Base-by-base conservation (phyloP, 371 early-diverging fungal genomes). In the Furculomyces boomerangus region DNA sequence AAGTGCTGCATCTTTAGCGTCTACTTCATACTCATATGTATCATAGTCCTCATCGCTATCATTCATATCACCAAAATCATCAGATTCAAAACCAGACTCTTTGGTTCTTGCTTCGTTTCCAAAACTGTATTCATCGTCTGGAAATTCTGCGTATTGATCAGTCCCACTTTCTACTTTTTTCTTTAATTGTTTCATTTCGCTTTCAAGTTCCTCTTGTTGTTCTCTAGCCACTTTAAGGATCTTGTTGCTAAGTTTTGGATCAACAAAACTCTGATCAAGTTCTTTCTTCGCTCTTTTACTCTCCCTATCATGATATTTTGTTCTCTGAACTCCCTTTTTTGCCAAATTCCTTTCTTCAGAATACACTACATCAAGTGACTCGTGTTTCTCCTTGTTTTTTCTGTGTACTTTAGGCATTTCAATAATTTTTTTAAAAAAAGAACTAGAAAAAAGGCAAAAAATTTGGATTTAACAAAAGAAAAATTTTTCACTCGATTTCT, bases 121-220 rank as follows among this genome's bases (percentile, higher is more conserved):
- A 10, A 8, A 27, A 45, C 13, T 45, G 10, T n/a, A 22, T 51
- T 39, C 32, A n/a, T 22, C 50, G 29, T 27, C 31, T 1, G 39
- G 53, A 32, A 43, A 53, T 16, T 53, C 49, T 7, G 58, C 58
- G 8, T 57, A 63, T n/a, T 59, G 55, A 25, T 67, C 59, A 20
- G 29, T 20, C 41, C 31, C 66, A 43, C 5, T 16, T 20, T 20
- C 3, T 16, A 20, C 22, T 10, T n/a, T 43, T 43, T 43, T 43
- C 22, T 13, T 13, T 5, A 3, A 5, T 43, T 5, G 7, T 3
- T 16, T 43, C 43, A 20, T 8, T 30, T 72, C 71, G 35, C 61
- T 67, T 55, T 76, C 79, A 14, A 90, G 65, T 70, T 96, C 93
- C 31, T 84, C 82, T 72, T 93, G 95, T 72, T 96, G 95, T 62